A percentile compares a stretch with the other conserved stretches of the same genome.
Evolutionary conservation across 352 stramenopile species (phyloP).

Genomic region (Pythium diclinum): DNA sequence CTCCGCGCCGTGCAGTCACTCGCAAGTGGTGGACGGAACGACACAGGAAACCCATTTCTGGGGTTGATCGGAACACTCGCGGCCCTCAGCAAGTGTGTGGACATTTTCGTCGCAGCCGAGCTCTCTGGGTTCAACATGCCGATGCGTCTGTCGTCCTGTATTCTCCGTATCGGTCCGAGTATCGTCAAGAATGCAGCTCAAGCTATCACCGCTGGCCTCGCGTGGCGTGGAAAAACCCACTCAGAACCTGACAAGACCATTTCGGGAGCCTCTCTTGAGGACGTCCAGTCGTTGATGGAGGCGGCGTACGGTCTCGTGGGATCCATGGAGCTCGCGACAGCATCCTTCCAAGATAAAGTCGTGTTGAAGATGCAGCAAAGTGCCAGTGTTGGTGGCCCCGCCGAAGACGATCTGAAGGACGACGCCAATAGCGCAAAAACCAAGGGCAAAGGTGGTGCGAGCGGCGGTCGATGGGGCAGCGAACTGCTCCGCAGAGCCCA

Average conservation of each 20-base stretch:
- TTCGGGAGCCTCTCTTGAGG: constrained; percentile 31
- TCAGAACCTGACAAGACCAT: neutral
- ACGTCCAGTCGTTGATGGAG: constrained; percentile 50
- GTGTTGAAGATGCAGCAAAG: constrained; percentile 65
- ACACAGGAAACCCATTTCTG: constrained; percentile 31
- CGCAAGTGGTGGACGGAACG: neutral
- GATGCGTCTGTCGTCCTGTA: constrained; percentile 30
- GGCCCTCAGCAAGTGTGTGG: constrained; percentile 40
- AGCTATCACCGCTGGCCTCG: constrained; percentile 9
- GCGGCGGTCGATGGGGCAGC: constrained; percentile 40
- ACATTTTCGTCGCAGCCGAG: constrained; percentile 53
- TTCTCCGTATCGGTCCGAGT: constrained; percentile 20
- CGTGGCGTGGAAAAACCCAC: constrained; percentile 14
- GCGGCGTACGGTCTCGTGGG: constrained; percentile 28
- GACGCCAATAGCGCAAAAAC: neutral
- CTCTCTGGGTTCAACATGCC: constrained; percentile 48
- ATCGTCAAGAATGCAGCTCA: constrained; percentile 14
- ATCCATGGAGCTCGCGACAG: constrained; percentile 40
- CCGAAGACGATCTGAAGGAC: neutral
- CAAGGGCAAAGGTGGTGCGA: neutral
- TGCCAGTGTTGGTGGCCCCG: neutral
- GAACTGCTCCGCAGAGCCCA: constrained; percentile 56
- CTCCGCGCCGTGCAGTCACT: constrained; percentile 27
- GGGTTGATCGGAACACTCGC: constrained; percentile 40
- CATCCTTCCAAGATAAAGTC: constrained; percentile 58